Evolutionary conservation across 2,329 filamentous ascomycete species (phyloP), one percentile per base, ranked within the genome.

Genomic region (Aureobasidium sp.): DNA sequence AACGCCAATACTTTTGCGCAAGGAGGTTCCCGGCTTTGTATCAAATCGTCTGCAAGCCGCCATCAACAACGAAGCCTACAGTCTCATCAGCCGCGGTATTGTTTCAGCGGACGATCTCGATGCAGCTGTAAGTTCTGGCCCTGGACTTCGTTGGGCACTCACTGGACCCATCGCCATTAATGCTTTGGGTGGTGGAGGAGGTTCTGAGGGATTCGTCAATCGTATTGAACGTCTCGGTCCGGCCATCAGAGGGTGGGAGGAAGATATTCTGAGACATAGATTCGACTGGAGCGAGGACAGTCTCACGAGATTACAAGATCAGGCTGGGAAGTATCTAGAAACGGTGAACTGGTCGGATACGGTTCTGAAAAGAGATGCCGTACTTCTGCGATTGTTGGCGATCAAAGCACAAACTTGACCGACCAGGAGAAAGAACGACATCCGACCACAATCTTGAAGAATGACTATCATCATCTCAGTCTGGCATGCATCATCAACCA

Each of bases 41-140:
- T 81, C 81, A 4, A 86, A 85, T 63, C 71, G 83, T 15, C 73
- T 86, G 2, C 81, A 82, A 0, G 85, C 84, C 70, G 82, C 82
- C 1, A 66, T 86, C 32, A 71, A 84, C 43, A 72, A 81, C 5
- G 83, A 85, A 67, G 80, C 82, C 2, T 78, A 82, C 32, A 77
- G 80, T 67, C 74, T 85, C 0, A 82, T 85, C 2, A 71, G 78
- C 5, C 74, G 78, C 59, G 82, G 81, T 9, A 81, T 85, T 0
- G 79, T 83, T 2, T 71, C 73, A 1, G 81, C 80, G 0, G 71
- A 75, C 15, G 82, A 85, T 55, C 67, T 84, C 7, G 50, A 39
- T 8, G 50, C 32, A 9, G 50, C n/a, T 53, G 77, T 84, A 15
- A 75, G 77, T 68, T 72, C 75, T 15, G 80, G 77, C 48, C 76